Evolutionary conservation across 495 filamentous ascomycete genomes (phyloP).

Genomic region (Xylaria scruposa): DNA sequence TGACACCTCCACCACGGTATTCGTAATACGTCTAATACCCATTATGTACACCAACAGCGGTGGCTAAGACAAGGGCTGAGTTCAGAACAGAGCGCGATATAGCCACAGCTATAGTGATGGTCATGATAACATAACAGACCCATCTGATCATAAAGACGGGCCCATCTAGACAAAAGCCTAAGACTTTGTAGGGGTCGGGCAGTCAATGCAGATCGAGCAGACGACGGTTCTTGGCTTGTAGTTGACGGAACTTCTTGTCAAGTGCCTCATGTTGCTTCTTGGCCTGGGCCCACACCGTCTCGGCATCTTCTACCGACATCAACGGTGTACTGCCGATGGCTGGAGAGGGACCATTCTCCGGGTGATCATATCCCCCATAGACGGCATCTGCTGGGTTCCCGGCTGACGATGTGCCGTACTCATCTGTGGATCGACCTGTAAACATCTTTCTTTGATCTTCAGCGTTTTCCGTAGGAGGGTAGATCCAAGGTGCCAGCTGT

Average conservation of each 20-base stretch:
- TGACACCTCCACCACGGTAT: not conserved
- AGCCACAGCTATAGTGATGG: slow-evolving; percentile 25
- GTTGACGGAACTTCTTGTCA: slow-evolving; percentile 68
- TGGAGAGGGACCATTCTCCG: slow-evolving; percentile 35
- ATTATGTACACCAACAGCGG: slow-evolving; percentile 22
- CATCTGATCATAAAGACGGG: slow-evolving; percentile 30
- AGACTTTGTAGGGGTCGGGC: slow-evolving; percentile 20
- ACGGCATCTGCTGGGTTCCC: slow-evolving; percentile 26
- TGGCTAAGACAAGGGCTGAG: slow-evolving; percentile 23
- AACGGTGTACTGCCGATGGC: slow-evolving; percentile 56
- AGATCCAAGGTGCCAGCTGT: slow-evolving; percentile 54
- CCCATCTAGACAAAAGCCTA: slow-evolving; percentile 17
- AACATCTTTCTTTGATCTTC: slow-evolving; percentile 38
- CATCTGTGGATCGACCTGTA: slow-evolving; percentile 33
- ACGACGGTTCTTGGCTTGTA: slow-evolving; percentile 66
- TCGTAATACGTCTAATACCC: slow-evolving; percentile 16
- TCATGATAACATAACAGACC: slow-evolving; percentile 29
- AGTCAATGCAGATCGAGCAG: slow-evolving; percentile 45
- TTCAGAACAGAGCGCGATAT: slow-evolving; percentile 22
- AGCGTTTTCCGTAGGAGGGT: slow-evolving; percentile 38
- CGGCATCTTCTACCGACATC: slow-evolving; percentile 66
- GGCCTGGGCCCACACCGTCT: slow-evolving; percentile 60
- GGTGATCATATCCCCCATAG: slow-evolving; percentile 32
- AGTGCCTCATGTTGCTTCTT: slow-evolving; percentile 72
- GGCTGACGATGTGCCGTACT: slow-evolving; percentile 26